phyloP scores from a whole-genome alignment of 805 yeast genomes.

The Starmerella stellata region DNA sequence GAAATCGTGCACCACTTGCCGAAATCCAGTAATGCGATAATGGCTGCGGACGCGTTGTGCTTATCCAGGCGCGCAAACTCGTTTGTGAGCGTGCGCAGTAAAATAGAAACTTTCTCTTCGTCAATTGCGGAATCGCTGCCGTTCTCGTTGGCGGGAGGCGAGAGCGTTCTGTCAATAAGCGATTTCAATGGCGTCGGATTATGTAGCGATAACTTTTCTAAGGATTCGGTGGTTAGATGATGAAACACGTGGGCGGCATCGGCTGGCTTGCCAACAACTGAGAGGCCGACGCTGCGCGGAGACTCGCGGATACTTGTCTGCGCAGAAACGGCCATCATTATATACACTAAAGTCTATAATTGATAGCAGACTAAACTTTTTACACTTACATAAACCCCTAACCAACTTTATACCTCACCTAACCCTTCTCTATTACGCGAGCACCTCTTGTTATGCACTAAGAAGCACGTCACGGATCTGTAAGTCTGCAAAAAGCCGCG shows the following conservation, averaged over 20 bases:
- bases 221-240: background rate
- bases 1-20: conserved; percentile 38
- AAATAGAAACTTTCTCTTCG: conserved; percentile 31
- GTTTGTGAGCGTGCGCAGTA: conserved; percentile 40
- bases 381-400: background rate
- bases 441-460: too few species aligned
- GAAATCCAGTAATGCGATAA: conserved; percentile 44
- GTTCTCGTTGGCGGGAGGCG: conserved; percentile 2
- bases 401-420: background rate
- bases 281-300: background rate
- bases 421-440: background rate
- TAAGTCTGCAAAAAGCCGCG: too few species aligned
- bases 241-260: background rate
- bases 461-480: too few species aligned
- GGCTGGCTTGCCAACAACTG: background rate
- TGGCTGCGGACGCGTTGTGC: conserved; percentile 32
- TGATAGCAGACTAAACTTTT: background rate
- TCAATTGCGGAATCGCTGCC: conserved; percentile 3
- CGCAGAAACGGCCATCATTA: background rate
- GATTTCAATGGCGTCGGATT: background rate
- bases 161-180: background rate
- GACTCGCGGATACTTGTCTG: too few species aligned
- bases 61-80: conserved; percentile 50
- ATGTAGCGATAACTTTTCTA: background rate
- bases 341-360: background rate